Percentiles rank a stretch among this genome's conserved stretches.
Evolutionary conservation across 331 rosid genomes (phyloP).

Genomic region (Quercus lobata): DNA sequence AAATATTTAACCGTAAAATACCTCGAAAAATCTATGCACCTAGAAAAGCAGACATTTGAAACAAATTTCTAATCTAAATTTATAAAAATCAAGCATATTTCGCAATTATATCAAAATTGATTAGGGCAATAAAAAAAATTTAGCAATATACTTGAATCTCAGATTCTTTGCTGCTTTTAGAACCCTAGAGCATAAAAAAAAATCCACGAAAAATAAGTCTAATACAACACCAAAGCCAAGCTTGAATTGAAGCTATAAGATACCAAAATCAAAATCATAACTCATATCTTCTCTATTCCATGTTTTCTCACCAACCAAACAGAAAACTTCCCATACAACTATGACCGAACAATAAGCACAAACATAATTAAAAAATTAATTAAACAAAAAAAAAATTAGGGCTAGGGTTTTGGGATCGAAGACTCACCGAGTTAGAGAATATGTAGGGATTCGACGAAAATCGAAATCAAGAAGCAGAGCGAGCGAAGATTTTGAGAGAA

Average conservation of each 20-base stretch:
- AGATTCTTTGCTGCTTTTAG: neutral
- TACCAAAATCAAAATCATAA: neutral
- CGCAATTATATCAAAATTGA: neutral
- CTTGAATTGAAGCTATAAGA: neutral
- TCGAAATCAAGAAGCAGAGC: neutral
- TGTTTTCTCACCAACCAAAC: neutral
- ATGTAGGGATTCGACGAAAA: neutral
- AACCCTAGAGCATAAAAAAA: neutral
- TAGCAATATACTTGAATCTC: neutral
- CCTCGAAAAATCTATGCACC: neutral
- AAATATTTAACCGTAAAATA: neutral
- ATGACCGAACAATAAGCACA: neutral
- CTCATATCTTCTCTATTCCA: neutral
- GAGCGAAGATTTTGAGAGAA: neutral
- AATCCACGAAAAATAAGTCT: neutral
- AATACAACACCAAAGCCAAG: neutral
- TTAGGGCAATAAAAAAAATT: neutral
- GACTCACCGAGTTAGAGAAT: neutral
- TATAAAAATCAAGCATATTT: neutral
- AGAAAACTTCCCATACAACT: neutral
- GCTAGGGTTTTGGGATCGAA: neutral
- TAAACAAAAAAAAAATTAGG: neutral
- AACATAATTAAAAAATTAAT: neutral
- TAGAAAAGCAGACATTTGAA: neutral
- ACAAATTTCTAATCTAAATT: neutral